Conservation (phyloP, 192 early-diverging fungal species). For the Paraglomus brasilianum region DNA sequence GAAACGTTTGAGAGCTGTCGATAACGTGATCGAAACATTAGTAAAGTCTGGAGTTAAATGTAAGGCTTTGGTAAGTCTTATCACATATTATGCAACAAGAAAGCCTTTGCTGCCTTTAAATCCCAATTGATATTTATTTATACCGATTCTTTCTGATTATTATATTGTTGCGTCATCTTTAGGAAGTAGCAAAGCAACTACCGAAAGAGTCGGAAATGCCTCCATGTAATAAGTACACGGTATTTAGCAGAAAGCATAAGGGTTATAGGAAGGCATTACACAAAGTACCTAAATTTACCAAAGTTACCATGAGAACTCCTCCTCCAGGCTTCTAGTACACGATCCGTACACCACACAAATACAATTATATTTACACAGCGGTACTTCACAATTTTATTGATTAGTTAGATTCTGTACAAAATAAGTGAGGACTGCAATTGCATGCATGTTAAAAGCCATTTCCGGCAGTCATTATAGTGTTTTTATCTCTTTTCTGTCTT, state of each 20-base stretch:
- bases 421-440: no score
- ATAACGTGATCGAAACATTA: slow-evolving; percentile 71
- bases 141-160: slow-evolving; percentile 7
- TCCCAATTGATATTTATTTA: slow-evolving; percentile 8
- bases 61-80: slow-evolving; percentile 60
- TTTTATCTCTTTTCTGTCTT: slow-evolving; percentile 32
- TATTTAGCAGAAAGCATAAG: slow-evolving; percentile 69
- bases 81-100: neutral
- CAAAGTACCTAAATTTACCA: slow-evolving; percentile 85
- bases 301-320: slow-evolving; percentile 69
- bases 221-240: slow-evolving; percentile 80
- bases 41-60: slow-evolving; percentile 69
- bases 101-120: slow-evolving; percentile 9
- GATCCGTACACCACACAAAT: no score
- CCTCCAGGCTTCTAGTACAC: slow-evolving; percentile 62
- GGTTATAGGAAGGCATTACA: slow-evolving; percentile 79
- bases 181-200: slow-evolving; percentile 50
- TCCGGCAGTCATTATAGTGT: slow-evolving; percentile 4
- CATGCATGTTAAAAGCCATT: no score
- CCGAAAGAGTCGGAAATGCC: slow-evolving; percentile 73
- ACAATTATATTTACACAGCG: no score
- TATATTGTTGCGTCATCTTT: neutral
- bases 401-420: no score
- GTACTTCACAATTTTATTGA: no score
- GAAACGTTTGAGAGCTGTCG: slow-evolving; percentile 79